Evolutionary conservation across 2,329 filamentous ascomycete species (phyloP).

Genomic region (Trichophyton equinum): DNA sequence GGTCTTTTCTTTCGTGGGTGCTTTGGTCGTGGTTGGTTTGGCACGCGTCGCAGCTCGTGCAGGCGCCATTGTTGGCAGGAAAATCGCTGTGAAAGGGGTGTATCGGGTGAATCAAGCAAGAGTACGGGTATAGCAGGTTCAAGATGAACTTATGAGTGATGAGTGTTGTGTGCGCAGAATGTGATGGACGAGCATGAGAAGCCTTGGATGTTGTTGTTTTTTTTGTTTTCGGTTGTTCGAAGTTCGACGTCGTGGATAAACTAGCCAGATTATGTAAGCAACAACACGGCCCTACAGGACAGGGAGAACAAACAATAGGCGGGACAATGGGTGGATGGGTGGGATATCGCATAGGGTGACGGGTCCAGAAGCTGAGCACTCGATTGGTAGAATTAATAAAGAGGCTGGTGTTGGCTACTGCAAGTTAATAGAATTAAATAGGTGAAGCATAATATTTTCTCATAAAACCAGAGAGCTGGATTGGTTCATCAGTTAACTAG

Average conservation of each 20-base stretch:
- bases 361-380: not conserved
- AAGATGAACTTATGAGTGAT: not conserved
- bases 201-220: not conserved
- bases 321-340: no score
- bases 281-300: not conserved
- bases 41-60: constrained; percentile 1
- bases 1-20: not conserved
- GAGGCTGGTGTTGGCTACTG: no score
- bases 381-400: no score
- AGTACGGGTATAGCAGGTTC: not conserved
- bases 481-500: no score
- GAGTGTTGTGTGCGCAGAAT: not conserved
- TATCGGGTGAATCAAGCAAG: not conserved
- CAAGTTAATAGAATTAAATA: no score
- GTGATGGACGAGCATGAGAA: not conserved
- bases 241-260: not conserved
- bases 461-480: no score
- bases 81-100: not conserved
- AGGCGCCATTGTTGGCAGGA: not conserved
- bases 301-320: not conserved
- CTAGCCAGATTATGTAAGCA: not conserved
- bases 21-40: constrained; percentile 1
- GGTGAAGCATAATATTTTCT: no score
- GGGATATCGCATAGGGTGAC: not conserved
- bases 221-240: not conserved